Evolutionary conservation across 2,329 filamentous ascomycete species (phyloP).

Genomic region (Alternaria brassicicola): DNA sequence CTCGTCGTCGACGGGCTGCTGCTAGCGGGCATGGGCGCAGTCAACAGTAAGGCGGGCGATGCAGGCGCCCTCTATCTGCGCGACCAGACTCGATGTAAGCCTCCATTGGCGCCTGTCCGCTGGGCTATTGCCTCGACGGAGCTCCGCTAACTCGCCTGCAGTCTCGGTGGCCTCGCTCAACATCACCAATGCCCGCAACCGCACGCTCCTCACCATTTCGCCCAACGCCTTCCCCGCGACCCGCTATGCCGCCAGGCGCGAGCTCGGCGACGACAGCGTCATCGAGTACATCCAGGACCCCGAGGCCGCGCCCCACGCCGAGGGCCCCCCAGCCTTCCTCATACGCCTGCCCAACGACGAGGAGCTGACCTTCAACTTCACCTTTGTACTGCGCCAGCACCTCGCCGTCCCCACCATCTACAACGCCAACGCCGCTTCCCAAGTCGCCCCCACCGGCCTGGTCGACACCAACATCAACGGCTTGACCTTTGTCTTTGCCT

Average conservation of each 20-base stretch:
- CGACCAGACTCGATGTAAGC: slow-evolving; percentile 88
- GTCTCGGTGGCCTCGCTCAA: slow-evolving; percentile 86
- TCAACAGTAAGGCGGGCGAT: slow-evolving; percentile 84
- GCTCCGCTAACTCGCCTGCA: slow-evolving; percentile 51
- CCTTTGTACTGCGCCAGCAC: slow-evolving; percentile 74
- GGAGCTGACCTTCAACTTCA: slow-evolving; percentile 91
- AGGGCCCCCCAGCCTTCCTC: slow-evolving; percentile 71
- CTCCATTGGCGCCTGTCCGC: neutral
- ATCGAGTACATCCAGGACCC: slow-evolving; percentile 96
- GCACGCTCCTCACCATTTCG: slow-evolving; percentile 74
- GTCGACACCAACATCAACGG: slow-evolving; percentile 82
- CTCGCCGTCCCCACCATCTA: slow-evolving; percentile 51
- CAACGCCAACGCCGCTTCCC: slow-evolving; percentile 54
- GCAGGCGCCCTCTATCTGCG: slow-evolving; percentile 79
- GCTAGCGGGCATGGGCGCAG: slow-evolving; percentile 75
- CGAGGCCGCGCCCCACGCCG: slow-evolving; percentile 56
- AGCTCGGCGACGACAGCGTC: slow-evolving; percentile 73
- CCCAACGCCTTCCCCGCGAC: slow-evolving; percentile 90
- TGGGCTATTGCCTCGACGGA: neutral
- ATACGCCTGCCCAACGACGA: slow-evolving; percentile 89
- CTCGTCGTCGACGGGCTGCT: slow-evolving; percentile 5
- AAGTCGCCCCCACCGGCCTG: slow-evolving; percentile 47
- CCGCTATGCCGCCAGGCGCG: slow-evolving; percentile 73
- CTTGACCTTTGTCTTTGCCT: slow-evolving; percentile 89
- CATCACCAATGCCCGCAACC: slow-evolving; percentile 79